Conservation (phyloP, 1,284 basidiomycete species). For the Lentinula novae-zelandiae region DNA sequence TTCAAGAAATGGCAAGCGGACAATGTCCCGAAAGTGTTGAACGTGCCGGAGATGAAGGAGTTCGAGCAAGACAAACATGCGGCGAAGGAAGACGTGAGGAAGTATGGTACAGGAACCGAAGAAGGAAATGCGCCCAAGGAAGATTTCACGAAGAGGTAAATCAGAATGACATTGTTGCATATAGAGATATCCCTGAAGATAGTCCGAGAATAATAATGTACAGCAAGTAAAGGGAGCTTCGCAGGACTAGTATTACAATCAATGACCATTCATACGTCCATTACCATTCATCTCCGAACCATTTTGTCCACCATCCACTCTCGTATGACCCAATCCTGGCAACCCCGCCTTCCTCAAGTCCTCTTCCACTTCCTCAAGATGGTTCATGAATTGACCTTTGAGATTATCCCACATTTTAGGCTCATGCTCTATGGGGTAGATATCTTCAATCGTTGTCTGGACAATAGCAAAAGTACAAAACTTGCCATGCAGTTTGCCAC, state of each 20-base stretch:
- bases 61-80: background rate
- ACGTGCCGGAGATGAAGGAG: background rate
- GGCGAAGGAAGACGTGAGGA: background rate
- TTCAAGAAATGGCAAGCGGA: background rate
- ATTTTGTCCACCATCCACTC: background rate
- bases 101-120: background rate
- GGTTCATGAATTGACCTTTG: slow-evolving; percentile 53
- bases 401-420: slow-evolving; percentile 62
- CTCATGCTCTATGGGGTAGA: slow-evolving; percentile 36
- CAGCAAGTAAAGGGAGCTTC: background rate
- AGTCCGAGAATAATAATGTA: background rate
- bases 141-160: background rate
- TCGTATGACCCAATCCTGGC: slow-evolving; percentile 19
- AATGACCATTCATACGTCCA: background rate
- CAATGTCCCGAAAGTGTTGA: background rate
- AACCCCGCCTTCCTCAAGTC: slow-evolving; percentile 46
- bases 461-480: slow-evolving; percentile 11
- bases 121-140: background rate
- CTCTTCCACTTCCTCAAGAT: slow-evolving; percentile 51
- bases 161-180: background rate
- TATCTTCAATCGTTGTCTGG: background rate
- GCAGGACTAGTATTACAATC: background rate
- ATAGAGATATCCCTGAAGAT: background rate
- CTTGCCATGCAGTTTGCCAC: slow-evolving; percentile 52
- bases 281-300: background rate